These are phyloP conservation scores for Pyrus hybrid DNA, from an alignment of 331 rosid genomes.

Conservation along the genomic window DNA sequence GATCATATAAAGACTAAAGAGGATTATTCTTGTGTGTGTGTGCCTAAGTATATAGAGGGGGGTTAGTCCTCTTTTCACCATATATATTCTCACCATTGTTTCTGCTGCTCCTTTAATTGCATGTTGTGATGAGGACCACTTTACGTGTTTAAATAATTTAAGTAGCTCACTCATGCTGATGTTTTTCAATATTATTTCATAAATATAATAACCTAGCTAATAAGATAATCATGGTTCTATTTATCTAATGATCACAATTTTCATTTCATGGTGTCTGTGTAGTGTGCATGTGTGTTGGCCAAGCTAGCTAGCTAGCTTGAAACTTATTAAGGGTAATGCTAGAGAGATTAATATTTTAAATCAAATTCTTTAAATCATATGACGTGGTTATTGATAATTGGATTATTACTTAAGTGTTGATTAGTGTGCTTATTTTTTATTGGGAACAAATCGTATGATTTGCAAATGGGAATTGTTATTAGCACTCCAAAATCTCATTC, in stretches of 20 bases:
- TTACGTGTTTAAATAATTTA: neutral
- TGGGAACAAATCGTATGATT: too few species aligned
- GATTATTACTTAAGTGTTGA: too few species aligned
- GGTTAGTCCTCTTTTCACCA: conserved; percentile 38
- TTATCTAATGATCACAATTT: neutral
- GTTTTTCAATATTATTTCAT: neutral
- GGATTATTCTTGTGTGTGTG: conserved; percentile 33
- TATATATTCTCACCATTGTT: conserved; percentile 27
- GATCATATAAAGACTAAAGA: conserved; percentile 14
- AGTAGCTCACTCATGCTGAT: neutral
- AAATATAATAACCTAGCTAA: neutral
- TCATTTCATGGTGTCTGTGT: neutral
- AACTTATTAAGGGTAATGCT: too few species aligned
- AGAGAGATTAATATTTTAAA: too few species aligned
- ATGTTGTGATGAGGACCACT: conserved; percentile 36
- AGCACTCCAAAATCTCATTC: too few species aligned
- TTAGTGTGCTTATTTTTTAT: too few species aligned
- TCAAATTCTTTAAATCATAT: too few species aligned
- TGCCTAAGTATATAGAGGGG: conserved; percentile 26
- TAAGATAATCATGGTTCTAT: neutral
- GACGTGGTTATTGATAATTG: too few species aligned
- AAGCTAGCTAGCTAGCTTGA: neutral
- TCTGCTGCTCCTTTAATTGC: conserved; percentile 1
- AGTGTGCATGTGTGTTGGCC: neutral
- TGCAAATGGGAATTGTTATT: too few species aligned